Percentiles rank a stretch among this genome's conserved stretches.
Conservation (phyloP, 495 filamentous ascomycete species). For the Pseudoneurospora amorphoporcata region DNA sequence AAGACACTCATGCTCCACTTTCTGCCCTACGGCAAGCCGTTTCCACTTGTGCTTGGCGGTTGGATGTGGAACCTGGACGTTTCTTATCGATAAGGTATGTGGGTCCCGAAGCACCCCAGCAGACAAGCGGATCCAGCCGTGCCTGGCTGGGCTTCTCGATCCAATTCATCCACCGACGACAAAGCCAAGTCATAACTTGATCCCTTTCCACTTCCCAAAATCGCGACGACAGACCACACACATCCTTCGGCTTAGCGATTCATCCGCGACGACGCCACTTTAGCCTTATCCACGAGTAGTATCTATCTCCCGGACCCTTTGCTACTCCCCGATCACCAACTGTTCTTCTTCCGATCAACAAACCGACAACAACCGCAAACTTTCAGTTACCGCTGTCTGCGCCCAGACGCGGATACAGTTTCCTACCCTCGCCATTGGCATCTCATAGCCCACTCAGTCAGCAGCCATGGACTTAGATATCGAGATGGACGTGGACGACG, state of each 20-base stretch:
- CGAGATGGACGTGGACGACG: constrained; percentile 58
- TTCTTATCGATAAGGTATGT: neutral
- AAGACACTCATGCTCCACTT: neutral
- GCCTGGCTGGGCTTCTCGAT: neutral
- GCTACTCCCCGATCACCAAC: neutral
- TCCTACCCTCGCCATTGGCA: neutral
- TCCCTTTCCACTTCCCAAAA: neutral
- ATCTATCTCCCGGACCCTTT: neutral
- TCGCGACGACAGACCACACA: neutral
- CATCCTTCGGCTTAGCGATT: neutral
- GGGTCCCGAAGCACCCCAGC: neutral
- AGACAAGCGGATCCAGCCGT: neutral
- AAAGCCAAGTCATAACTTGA: neutral
- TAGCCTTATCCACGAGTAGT: neutral
- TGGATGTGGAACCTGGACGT: neutral
- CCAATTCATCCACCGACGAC: neutral
- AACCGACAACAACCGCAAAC: neutral
- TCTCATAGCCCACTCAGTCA: neutral
- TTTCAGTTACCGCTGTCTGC: neutral
- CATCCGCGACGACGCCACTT: neutral
- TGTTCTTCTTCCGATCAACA: neutral
- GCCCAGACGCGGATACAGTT: neutral
- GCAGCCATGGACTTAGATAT: constrained; percentile 66
- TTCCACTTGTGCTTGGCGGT: neutral
- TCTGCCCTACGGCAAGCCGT: neutral